Conservation (phyloP, 306 rosid species). For the Cucumis cinereus region DNA sequence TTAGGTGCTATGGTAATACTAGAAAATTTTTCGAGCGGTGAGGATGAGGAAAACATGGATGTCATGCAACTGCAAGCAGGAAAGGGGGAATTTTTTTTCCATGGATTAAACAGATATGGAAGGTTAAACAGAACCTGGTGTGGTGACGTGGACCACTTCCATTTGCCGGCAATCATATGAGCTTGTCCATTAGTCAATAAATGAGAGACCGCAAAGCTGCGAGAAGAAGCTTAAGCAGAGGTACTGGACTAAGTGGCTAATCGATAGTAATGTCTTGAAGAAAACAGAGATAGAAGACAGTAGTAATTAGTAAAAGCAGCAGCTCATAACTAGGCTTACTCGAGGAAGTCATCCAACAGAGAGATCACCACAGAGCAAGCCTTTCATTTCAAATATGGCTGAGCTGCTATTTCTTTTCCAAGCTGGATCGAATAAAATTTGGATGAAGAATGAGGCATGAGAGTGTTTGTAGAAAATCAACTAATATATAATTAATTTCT, state of each 20-base stretch:
- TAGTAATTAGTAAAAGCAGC: neutral
- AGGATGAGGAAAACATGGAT: neutral
- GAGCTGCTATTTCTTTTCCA: neutral
- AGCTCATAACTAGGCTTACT: neutral
- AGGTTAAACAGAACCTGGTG: neutral
- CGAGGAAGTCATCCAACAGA: neutral
- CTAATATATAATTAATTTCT: slow-evolving; percentile 29
- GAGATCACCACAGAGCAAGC: neutral
- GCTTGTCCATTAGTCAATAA: neutral
- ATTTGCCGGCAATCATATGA: slow-evolving; percentile 4
- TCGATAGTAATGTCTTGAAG: too few species aligned
- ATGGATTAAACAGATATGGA: neutral
- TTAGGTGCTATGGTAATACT: too few species aligned
- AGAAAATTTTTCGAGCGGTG: too few species aligned
- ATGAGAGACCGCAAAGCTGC: neutral
- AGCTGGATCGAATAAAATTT: neutral
- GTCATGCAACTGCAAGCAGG: neutral
- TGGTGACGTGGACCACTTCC: slow-evolving; percentile 8
- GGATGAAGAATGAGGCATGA: slow-evolving; percentile 26
- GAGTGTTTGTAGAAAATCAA: slow-evolving; percentile 7
- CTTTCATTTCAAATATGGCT: slow-evolving; percentile 2
- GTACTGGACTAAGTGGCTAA: neutral
- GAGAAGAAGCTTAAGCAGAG: neutral
- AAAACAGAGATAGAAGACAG: too few species aligned
- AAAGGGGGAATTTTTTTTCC: neutral